Base-by-base conservation (phyloP, 371 early-diverging fungal genomes). In the Umbelopsis sp. region DNA sequence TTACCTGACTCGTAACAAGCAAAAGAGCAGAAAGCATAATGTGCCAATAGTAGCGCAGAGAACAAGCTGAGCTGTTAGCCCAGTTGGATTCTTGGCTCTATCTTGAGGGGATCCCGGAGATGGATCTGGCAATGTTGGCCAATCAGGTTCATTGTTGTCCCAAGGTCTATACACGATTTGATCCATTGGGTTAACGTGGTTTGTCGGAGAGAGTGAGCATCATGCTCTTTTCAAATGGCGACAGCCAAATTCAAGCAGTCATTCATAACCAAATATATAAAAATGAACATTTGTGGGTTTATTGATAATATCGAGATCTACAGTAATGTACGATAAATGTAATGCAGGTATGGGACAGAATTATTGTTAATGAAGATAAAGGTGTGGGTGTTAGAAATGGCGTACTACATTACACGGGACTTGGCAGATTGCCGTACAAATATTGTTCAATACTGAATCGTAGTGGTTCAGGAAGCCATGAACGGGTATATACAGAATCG, bases 1-100 rank as follows among this genome's bases (percentile, higher is more conserved):
- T 66, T 76, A 75, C 83, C 83, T 72, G 32, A 78, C 76, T 62
- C 83, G 69, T n/a, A 80, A 64, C 32, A 78, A 75, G 45, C 83
- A 83, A 63, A 83, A 83, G 3, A 76, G 41, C 22, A 83, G 50
- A 69, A 83, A 80, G 52, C 83, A 80, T 25, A 79, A 32, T 6
- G 67, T 44, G n/a, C 83, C 83, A 41, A 79, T 80, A 12, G 71
- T 67, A 57, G 75, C 74, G 67, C 83, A 83, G 35, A 83, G 73
- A n/a, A 79, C 66, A 18, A 83, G 76, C 48, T 83, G 83, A 24
- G 80, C 78, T 51, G 70, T 67, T 16, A 83, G 65, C 66, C 83
- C 83, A 11, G 83, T 83, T 7, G 80, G 75, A 12, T 74, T 74
- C 70, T 83, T 83, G 0, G 83, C 70, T 52, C 70, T 75, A 68